phyloP scores from a whole-genome alignment of 345 rosid genomes.

The Eucalyptus curtisii region DNA sequence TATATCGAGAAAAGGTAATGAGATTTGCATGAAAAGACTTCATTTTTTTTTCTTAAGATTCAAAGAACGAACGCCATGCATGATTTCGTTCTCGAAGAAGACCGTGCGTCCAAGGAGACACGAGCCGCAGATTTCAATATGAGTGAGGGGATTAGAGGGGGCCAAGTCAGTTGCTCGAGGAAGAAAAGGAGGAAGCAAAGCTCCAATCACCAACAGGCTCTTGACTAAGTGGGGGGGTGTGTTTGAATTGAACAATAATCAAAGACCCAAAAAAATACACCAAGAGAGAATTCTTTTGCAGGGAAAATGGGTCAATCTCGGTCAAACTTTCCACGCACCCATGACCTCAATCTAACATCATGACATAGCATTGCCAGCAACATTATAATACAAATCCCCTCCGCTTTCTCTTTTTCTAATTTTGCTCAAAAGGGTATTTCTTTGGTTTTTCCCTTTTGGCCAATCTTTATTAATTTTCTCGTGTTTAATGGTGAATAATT shows the following conservation, averaged over 20 bases:
- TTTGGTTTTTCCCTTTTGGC: neutral
- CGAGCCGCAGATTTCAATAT: conserved; percentile 28
- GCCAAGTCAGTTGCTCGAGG: conserved; percentile 79
- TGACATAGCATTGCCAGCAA: neutral
- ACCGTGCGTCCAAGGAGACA: neutral
- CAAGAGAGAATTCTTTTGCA: neutral
- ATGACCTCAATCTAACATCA: neutral
- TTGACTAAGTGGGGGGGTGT: neutral
- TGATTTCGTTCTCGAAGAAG: neutral
- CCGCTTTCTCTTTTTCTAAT: neutral
- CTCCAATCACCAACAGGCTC: neutral
- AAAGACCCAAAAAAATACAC: neutral
- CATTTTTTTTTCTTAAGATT: neutral
- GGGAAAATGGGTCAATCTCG: neutral
- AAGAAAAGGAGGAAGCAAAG: conserved; percentile 21
- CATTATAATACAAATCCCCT: neutral
- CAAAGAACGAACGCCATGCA: neutral
- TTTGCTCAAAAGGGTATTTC: neutral
- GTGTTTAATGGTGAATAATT: neutral
- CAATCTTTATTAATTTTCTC: neutral
- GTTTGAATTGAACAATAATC: neutral
- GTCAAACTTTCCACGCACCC: neutral
- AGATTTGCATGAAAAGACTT: neutral
- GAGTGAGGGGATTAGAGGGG: conserved; percentile 8
- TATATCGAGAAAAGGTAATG: neutral